A percentile compares a stretch with the other conserved stretches of the same genome.
These are phyloP conservation scores for Sporisorium sorghi DNA, from an alignment of 1,284 basidiomycete genomes.

Conservation along the genomic window DNA sequence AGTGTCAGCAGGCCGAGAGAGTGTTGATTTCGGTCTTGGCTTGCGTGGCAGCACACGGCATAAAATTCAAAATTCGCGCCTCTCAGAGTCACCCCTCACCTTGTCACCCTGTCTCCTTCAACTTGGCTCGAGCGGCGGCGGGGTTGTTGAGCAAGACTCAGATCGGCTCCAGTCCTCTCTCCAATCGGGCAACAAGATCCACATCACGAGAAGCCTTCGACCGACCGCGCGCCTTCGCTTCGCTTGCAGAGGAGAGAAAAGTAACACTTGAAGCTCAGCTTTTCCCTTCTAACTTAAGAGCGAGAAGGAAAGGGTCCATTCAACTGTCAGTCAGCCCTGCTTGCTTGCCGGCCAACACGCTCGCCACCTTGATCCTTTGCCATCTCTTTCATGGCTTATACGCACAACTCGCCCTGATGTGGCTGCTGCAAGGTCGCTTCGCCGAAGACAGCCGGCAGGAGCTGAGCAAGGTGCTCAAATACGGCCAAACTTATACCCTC, in stretches of 20 bases:
- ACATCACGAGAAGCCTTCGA: not conserved
- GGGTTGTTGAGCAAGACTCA: not conserved
- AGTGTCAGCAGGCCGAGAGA: not conserved
- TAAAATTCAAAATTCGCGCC: not conserved
- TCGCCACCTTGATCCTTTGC: not conserved
- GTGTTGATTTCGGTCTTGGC: not conserved
- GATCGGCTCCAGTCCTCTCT: slow-evolving; percentile 6
- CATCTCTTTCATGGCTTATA: not conserved
- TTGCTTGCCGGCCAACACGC: not conserved
- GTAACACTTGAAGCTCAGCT: slow-evolving; percentile 15
- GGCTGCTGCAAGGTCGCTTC: slow-evolving; percentile 54
- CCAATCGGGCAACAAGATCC: too few species aligned
- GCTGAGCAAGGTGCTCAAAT: slow-evolving; percentile 53
- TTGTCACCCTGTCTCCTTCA: too few species aligned
- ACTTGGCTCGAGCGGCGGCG: slow-evolving; percentile 25
- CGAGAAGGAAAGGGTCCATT: slow-evolving; percentile 12
- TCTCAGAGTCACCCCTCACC: not conserved
- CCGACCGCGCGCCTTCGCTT: not conserved
- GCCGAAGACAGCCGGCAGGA: slow-evolving; percentile 46
- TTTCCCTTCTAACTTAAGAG: not conserved
- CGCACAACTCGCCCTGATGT: slow-evolving; percentile 27
- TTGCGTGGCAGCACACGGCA: slow-evolving; percentile 1
- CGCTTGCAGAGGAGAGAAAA: slow-evolving; percentile 8
- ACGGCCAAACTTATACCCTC: slow-evolving; percentile 51
- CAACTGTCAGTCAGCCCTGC: not conserved